Base-by-base conservation (phyloP, 495 filamentous ascomycete species). In the Aspergillus baeticus region DNA sequence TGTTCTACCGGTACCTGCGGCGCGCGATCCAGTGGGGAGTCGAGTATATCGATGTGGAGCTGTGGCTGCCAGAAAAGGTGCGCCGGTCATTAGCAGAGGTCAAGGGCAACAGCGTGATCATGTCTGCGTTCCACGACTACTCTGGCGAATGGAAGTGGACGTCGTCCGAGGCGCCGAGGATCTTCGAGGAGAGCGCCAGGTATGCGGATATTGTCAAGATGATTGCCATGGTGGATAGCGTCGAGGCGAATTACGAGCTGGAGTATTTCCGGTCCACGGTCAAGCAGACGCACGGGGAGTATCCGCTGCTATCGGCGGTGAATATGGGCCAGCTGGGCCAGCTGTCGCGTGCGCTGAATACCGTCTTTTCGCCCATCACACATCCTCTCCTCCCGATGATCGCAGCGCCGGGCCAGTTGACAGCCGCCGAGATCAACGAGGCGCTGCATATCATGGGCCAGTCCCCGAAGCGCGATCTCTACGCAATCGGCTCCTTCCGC, bases 191-290 rank as follows among this genome's bases (percentile, higher is more conserved):
- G 53, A 89, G 84, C 14, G 77, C 83, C 39, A 83, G 84, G 52
- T 91, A 91, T 63, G 87, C 86, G 18, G 89, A 92, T 67, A 89
- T 92, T 35, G 84, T 92, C 41, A 94, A 92, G 73, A 92, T 94
- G 88, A 92, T 92, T 62, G 84, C 87, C 15, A 85, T 91, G 68
- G 87, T 89, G 58, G 83, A 81, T 58, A 84, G 86, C 15, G 84
- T 87, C 66, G 86, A 90, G 60, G 89, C 90, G 54, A 92, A 92
- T 68, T 92, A 91, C 63, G 88, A 92, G 71, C 77, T 94, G 8
- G 90, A 94, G 69, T 91, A 90, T 69, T 94, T 94, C 74, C 84
- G 90, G 10, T 90, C 88, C 0, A 88, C 83, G 43, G 84, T 92
- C 63, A 85, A 83, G 60, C 67, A 76, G 21, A 79, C 83, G 55